A percentile compares a stretch with the other conserved stretches of the same genome.
These are phyloP conservation scores for Megacollybia marginata DNA, from an alignment of 768 basidiomycete genomes.

Conservation along the genomic window DNA sequence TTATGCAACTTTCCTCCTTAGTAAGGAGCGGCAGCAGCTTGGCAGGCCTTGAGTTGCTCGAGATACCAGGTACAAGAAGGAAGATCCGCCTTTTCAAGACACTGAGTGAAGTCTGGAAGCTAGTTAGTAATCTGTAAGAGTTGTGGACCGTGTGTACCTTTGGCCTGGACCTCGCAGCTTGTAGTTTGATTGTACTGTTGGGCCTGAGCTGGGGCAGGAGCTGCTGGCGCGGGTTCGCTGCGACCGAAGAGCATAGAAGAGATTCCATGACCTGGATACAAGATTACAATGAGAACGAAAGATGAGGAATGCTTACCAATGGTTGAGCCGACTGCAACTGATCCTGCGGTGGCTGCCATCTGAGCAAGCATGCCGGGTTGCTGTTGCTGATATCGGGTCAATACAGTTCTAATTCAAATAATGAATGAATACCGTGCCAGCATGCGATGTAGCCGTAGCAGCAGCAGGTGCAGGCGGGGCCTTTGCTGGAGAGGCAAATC, in stretches of 20 bases:
- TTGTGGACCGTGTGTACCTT: slow-evolving; percentile 39
- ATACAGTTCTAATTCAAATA: no score
- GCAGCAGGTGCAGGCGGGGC: slow-evolving; percentile 29
- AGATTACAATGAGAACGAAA: no score
- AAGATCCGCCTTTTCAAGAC: slow-evolving; percentile 75
- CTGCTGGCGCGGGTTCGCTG: slow-evolving; percentile 34
- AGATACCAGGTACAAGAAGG: slow-evolving; percentile 81
- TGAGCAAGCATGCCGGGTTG: slow-evolving; percentile 72
- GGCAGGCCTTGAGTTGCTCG: slow-evolving; percentile 85
- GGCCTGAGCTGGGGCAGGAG: slow-evolving; percentile 43
- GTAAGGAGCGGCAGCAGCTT: slow-evolving; percentile 60
- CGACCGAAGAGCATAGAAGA: slow-evolving; percentile 84
- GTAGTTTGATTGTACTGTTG: slow-evolving; percentile 34
- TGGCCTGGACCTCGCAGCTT: slow-evolving; percentile 74
- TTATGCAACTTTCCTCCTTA: slow-evolving; percentile 16
- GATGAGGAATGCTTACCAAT: slow-evolving; percentile 36
- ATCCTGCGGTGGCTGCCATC: slow-evolving; percentile 89
- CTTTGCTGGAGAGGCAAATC: slow-evolving; percentile 27
- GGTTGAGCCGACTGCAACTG: slow-evolving; percentile 81
- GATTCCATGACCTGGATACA: slow-evolving; percentile 51
- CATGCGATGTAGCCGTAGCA: slow-evolving; percentile 31
- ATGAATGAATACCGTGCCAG: slow-evolving; percentile 3
- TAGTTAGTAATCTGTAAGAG: not conserved
- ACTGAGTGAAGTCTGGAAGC: slow-evolving; percentile 68
- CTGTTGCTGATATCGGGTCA: slow-evolving; percentile 26